Base-by-base conservation (phyloP, 148 eudicot species). In the Rhododendron ovatum region DNA sequence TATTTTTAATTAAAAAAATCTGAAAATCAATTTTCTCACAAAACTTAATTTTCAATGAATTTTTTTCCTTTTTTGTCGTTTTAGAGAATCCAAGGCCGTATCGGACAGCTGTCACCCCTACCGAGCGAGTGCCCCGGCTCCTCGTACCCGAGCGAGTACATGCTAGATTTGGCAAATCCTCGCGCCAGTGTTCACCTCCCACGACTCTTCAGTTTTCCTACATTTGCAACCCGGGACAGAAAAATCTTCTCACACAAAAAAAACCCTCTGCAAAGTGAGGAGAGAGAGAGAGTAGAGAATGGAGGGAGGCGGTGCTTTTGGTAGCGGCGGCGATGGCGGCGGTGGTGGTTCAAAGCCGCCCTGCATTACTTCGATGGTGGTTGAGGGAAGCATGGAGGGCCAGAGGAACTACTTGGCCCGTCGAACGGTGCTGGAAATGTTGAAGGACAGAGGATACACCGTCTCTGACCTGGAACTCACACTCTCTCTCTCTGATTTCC, bases 401-500 rank as follows among this genome's bases (percentile, higher is more conserved):
- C 85, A 35, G 28, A 81, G 87, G 47, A 75, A 80, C 77, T 84
- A 80, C 51, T 26, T 89, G 76, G 87, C 90, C 28, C 90, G 88
- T 5, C 85, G 87, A 4, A 89, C 90, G 35, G 69, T 84, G 37
- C 53, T 84, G 24, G 88, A 89, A 82, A 89, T 89, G 90, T 82
- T 89, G 26, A 26, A 78, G 50, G 90, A 89, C 88, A 84, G 90
- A 77, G 88, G 88, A 61, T 89, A 78, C 61, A 6, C 18, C 0
- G 80, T 84, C 43, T 28, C 85, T 33, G 88, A 86, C 8, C 47
- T 48, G 4, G 88, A 89, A 82, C 73, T 86, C 81, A 8, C 45
- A 7, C 78, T 57, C 28, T 84, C 90, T 55, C 61, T 86, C 48
- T 7, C 85, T 4, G 87, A 84, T 22, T 89, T 89, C 83, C 90